Conservation (phyloP, 73 alveolate species). For the Paramecium biaurelia region DNA sequence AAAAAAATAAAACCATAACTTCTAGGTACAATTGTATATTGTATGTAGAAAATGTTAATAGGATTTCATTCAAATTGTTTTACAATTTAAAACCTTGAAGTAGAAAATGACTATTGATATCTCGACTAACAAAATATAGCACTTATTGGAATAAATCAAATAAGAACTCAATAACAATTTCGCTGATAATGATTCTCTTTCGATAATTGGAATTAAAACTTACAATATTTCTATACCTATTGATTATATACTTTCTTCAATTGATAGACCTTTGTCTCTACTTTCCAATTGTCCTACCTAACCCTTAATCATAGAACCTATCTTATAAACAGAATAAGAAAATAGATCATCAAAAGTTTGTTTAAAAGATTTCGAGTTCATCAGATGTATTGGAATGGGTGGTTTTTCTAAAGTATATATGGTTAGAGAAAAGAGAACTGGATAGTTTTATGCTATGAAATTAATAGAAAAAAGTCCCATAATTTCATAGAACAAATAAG, state of each 20-base stretch:
- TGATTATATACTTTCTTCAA: slow-evolving; percentile 23
- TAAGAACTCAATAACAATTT: not conserved
- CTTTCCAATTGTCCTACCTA: not conserved
- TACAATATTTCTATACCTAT: slow-evolving; percentile 3
- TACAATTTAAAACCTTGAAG: not conserved
- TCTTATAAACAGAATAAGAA: not conserved
- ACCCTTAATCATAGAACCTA: slow-evolving; percentile 40
- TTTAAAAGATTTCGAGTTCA: slow-evolving; percentile 38
- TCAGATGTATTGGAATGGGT: slow-evolving; percentile 58
- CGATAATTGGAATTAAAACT: slow-evolving; percentile 21
- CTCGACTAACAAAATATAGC: not conserved
- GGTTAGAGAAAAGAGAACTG: slow-evolving; percentile 40
- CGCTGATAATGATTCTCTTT: not conserved
- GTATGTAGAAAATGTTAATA: not conserved
- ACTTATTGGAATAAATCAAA: not conserved
- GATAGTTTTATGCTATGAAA: slow-evolving; percentile 34
- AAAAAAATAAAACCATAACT: not conserved
- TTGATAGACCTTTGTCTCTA: not conserved
- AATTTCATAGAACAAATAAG: not conserved
- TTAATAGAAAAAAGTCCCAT: slow-evolving; percentile 27
- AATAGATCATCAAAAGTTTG: not conserved
- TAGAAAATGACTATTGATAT: slow-evolving; percentile 16
- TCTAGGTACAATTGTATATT: not conserved
- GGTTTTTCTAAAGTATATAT: slow-evolving; percentile 47
- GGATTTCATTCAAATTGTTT: not conserved